Evolutionary conservation across 2,329 filamentous ascomycete species (phyloP).

Genomic region (Ilyonectria robusta): DNA sequence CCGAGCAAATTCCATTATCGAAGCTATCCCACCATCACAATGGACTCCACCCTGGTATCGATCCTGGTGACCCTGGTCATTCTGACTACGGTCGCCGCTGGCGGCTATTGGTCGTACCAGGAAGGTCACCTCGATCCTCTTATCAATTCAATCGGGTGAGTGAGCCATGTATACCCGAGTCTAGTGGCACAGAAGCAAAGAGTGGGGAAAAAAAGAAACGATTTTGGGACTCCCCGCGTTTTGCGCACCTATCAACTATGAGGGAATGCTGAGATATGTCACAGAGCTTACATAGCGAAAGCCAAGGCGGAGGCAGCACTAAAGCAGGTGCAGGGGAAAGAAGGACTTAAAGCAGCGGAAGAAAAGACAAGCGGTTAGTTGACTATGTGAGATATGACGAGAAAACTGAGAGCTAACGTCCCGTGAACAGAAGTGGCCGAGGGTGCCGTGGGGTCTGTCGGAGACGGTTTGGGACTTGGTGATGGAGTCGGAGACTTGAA

Average conservation of each 20-base stretch:
- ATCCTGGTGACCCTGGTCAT: slow-evolving; percentile 12
- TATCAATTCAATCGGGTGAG: slow-evolving; percentile 25
- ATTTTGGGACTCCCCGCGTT: neutral
- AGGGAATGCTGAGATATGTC: slow-evolving; percentile 18
- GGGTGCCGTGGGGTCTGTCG: slow-evolving; percentile 21
- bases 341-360: slow-evolving; percentile 9
- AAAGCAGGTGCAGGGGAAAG: slow-evolving; percentile 17
- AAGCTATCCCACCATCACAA: neutral
- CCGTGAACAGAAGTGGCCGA: slow-evolving; percentile 9
- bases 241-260: neutral
- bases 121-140: slow-evolving; percentile 17
- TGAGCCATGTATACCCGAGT: neutral
- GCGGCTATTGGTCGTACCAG: slow-evolving; percentile 17
- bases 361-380: slow-evolving; percentile 13
- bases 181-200: neutral
- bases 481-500: slow-evolving; percentile 17
- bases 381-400: slow-evolving; percentile 17
- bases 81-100: slow-evolving; percentile 9
- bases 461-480: slow-evolving; percentile 16
- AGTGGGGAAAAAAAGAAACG: neutral
- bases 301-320: slow-evolving; percentile 18
- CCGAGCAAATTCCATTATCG: neutral
- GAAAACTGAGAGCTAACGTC: slow-evolving; percentile 18
- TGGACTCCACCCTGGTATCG: slow-evolving; percentile 18
- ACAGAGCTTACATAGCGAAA: slow-evolving; percentile 23